Conservation (phyloP, 306 rosid species). For the Fagus crenata region DNA sequence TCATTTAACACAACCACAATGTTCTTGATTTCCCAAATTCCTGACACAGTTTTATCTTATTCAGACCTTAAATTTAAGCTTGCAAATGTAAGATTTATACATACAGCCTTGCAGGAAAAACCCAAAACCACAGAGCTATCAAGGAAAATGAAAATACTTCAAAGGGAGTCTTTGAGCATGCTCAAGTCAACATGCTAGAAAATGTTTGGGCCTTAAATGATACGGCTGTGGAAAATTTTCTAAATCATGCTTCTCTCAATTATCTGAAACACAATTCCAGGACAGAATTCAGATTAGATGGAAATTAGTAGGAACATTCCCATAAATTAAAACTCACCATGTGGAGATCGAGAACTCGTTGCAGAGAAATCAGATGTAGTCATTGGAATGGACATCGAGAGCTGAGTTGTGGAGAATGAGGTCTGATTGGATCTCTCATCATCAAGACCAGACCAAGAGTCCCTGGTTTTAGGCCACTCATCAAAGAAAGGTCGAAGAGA, state of each 20-base stretch:
- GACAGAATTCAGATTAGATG: constrained; percentile 7
- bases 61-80: constrained; percentile 4
- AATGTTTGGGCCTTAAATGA: neutral
- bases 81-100: constrained; percentile 15
- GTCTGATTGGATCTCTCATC: constrained; percentile 47
- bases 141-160: constrained; percentile 4
- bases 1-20: constrained; percentile 4
- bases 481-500: constrained; percentile 51
- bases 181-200: neutral
- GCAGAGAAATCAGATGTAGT: constrained; percentile 39
- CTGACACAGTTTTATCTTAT: constrained; percentile 13
- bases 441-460: constrained; percentile 53
- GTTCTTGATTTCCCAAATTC: constrained; percentile 3
- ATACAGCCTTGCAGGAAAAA: constrained; percentile 17
- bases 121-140: constrained; percentile 12
- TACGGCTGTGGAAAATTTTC: constrained; percentile 8
- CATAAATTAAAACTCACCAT: constrained; percentile 34
- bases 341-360: constrained; percentile 40
- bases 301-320: neutral
- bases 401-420: constrained; percentile 51
- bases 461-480: constrained; percentile 49
- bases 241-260: constrained; percentile 30
- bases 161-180: constrained; percentile 1
- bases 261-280: constrained; percentile 21
- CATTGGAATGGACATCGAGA: constrained; percentile 53